Evolutionary conservation across 2,329 filamentous ascomycete genomes (phyloP).

Genomic region (Tricladium varicosporioides): DNA sequence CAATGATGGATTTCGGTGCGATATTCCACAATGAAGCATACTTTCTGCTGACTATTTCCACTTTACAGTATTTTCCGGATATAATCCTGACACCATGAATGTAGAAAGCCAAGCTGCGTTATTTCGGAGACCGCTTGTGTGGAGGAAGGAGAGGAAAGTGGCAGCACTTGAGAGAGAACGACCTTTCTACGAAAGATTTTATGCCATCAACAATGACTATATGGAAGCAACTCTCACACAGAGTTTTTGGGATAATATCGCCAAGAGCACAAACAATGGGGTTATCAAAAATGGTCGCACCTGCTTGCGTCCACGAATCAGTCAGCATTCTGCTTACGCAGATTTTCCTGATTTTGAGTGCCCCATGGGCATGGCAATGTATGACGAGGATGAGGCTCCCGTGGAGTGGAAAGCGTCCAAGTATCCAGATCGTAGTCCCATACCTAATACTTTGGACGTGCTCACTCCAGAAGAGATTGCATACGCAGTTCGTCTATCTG

Average conservation of each 20-base stretch:
- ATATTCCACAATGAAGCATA: no score
- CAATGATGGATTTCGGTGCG: slow-evolving; percentile 17
- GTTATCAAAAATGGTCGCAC: no score
- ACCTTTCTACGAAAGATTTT: slow-evolving; percentile 1
- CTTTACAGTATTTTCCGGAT: slow-evolving; percentile 21
- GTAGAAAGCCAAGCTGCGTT: not conserved
- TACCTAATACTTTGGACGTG: not conserved
- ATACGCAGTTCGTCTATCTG: not conserved
- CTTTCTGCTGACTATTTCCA: no score
- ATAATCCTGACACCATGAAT: slow-evolving; percentile 17
- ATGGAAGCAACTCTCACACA: slow-evolving; percentile 2
- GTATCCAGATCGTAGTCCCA: slow-evolving; percentile 1
- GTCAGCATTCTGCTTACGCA: no score
- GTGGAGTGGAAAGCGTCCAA: not conserved
- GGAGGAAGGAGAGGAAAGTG: slow-evolving; percentile 1
- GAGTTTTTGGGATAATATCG: slow-evolving; percentile 5
- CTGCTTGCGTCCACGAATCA: no score
- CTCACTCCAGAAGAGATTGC: not conserved
- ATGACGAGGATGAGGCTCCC: not conserved
- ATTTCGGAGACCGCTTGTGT: slow-evolving; percentile 5
- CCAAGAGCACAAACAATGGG: not conserved
- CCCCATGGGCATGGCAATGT: not conserved
- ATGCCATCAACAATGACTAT: slow-evolving; percentile 5
- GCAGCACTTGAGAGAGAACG: not conserved
- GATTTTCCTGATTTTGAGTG: no score